Percentiles rank a stretch among this genome's conserved stretches.
Conservation (phyloP, 148 eudicot species). For the Dianthus caryophyllus region DNA sequence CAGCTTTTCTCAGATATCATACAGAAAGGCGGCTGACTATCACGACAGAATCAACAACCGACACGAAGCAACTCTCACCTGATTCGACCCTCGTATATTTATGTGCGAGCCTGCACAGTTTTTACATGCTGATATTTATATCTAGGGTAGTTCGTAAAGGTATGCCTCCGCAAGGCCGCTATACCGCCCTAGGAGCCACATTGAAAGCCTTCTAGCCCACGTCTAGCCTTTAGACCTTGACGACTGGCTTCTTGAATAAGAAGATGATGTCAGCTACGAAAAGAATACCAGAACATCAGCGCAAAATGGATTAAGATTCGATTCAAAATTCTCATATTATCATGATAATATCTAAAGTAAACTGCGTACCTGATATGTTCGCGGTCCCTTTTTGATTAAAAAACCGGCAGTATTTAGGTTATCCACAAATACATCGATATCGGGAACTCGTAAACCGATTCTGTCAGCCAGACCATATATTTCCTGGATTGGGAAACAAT, state of each 20-base stretch:
- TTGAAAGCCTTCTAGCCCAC: conserved; percentile 3
- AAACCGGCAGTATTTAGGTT: conserved; percentile 67
- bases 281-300: conserved; percentile 3
- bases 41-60: no score
- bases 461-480: conserved; percentile 90
- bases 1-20: no score
- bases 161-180: background rate
- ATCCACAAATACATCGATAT: conserved; percentile 76
- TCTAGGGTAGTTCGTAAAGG: background rate
- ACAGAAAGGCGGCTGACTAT: background rate
- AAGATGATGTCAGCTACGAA: conserved; percentile 71
- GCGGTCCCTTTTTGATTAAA: conserved; percentile 92
- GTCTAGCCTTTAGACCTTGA: conserved; percentile 52
- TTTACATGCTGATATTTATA: background rate
- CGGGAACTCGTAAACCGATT: conserved; percentile 85
- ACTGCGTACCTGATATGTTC: conserved; percentile 71
- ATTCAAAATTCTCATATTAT: background rate
- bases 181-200: background rate
- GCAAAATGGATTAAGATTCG: background rate
- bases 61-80: conserved; percentile 7
- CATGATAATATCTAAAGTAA: background rate
- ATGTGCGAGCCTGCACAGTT: background rate
- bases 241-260: conserved; percentile 66
- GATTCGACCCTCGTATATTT: background rate
- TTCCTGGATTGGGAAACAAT: conserved; percentile 50